Base-by-base conservation (phyloP, 495 filamentous ascomycete genomes). In the Usnea hakonensis region DNA sequence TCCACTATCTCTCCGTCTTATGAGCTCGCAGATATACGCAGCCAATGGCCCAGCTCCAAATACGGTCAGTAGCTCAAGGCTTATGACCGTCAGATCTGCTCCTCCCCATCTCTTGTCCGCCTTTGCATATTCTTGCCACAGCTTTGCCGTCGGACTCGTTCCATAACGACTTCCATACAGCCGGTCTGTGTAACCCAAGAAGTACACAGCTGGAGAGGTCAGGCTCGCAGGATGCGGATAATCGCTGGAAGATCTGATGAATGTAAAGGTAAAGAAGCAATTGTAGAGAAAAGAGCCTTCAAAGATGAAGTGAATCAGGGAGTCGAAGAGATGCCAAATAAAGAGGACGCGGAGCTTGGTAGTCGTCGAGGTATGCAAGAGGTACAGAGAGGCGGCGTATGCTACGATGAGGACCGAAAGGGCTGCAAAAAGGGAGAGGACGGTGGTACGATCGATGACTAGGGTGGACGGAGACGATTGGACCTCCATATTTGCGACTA, bases 71-170 rank as follows among this genome's bases (percentile, higher is more conserved):
- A 96, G 67, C 76, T 97, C 93, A 63, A 97, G 73, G 53, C 84
- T 87, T 40, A 97, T 79, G 55, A 96, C 86, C 13, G 82, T 83
- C 64, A 91, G 58, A 71, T 97, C 93, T 11, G 85, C 86, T 9
- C 79, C 84, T 0, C 79, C 90, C 93, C 93, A 97, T 62, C 93
- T 77, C 61, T 71, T 73, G 69, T 97, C 93, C 2, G 93, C 93
- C 74, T 88, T 85, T 19, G 88, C 91, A 73, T 97, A 97, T 70
- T 95, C 91, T 79, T 90, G 88, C 93, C 93, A 97, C 57, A 96
- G 75, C 52, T 80, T 77, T 10, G 85, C 85, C 58, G 85, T 78
- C 48, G 85, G 81, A n/a, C 79, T 76, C 6, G 78, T 77, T 2
- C 84, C 88, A 68, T 91, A 89, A 33, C 81, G 80, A 10, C 87